Evolutionary conservation across 2,329 filamentous ascomycete genomes (phyloP), one percentile per base, ranked within the genome.

Genomic region (Chaetomiaceae sp.): DNA sequence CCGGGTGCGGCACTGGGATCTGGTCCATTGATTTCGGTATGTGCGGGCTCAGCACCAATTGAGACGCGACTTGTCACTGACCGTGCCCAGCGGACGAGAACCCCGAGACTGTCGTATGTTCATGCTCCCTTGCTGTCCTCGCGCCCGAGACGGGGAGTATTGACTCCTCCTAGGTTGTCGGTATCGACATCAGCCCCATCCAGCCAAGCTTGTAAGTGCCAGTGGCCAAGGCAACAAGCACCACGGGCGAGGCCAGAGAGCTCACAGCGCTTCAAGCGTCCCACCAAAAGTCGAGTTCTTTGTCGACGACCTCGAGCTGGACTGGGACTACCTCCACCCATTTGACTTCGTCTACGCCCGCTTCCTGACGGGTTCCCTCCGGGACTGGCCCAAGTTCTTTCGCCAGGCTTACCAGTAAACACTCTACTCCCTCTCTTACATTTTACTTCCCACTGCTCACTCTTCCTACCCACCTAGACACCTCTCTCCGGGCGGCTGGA

Each of bases 21-120:
- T 81, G 77, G 77, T 75, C 77, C 1, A 70, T 77, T 17, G 72
- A 77, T 36, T 74, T 77, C 59, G 75, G 72, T 63, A 37, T 3
- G 33, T 27, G 61, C 64, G 58, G 48, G 25, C 19, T 4, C 2
- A 14, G 14, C 14, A 7, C 8, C 12, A 4, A 33, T 6, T 11
- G 3, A 3, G 4, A 19, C n/a, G n/a, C n/a, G 6, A 20, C 14
- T 8, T 15, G 6, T 6, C 9, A n/a, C 42, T 46, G 25, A 46
- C 36, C 3, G 9, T 27, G 7, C 9, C n/a, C 27, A 58, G 57
- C 50, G 14, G 53, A 58, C 11, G 55, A 58, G 19, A 22, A 58
- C 27, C 57, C 57, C 22, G 38, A 53, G 2, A 31, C 29, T 17
- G 58, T 66, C 37, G 73, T 77, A 22, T 14, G 36, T 29, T 17